A percentile compares a stretch with the other conserved stretches of the same genome.
These are phyloP conservation scores for Paraphoma sp. DNA, from an alignment of 2,329 filamentous ascomycete genomes.

Conservation along the genomic window DNA sequence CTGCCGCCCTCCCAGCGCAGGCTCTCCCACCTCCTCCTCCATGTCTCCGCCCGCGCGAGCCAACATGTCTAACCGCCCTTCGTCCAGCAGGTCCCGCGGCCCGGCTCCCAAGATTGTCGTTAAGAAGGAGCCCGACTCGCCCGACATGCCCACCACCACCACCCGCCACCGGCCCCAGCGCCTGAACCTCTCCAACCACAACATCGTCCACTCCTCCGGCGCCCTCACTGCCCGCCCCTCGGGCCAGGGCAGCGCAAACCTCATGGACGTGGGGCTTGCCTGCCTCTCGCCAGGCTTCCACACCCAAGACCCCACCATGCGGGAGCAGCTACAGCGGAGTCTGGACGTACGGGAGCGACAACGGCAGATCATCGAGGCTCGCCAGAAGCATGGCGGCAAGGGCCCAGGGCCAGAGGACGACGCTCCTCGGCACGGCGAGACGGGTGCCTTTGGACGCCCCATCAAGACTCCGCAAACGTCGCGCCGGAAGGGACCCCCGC, in stretches of 20 bases:
- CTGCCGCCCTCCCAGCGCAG: constrained; percentile 29
- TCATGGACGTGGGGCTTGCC: constrained; percentile 91
- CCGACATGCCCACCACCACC: constrained; percentile 74
- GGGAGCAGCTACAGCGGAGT: constrained; percentile 92
- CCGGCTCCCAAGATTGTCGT: constrained; percentile 82
- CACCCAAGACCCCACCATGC: constrained; percentile 95
- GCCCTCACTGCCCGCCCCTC: constrained; percentile 70
- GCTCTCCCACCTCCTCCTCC: constrained; percentile 30
- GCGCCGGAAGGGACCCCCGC: constrained; percentile 78
- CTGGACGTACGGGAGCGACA: constrained; percentile 94
- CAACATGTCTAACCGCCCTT: constrained; percentile 48
- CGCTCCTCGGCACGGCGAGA: constrained; percentile 39
- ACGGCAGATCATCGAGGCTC: constrained; percentile 89
- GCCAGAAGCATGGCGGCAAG: constrained; percentile 78
- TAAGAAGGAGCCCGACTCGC: constrained; percentile 93
- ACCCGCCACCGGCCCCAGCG: constrained; percentile 77
- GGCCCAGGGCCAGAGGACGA: constrained; percentile 37
- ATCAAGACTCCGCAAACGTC: constrained; percentile 75
- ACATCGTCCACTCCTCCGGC: constrained; percentile 51
- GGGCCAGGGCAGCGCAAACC: constrained; percentile 72
- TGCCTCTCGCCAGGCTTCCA: constrained; percentile 96
- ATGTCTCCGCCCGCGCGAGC: constrained; percentile 32
- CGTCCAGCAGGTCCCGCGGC: constrained; percentile 58
- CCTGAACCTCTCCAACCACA: constrained; percentile 72
- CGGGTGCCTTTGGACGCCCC: constrained; percentile 51